A percentile compares a stretch with the other conserved stretches of the same genome.
Evolutionary conservation across 805 yeast species (phyloP).

Genomic region (Jamesozyma jinghongensis): DNA sequence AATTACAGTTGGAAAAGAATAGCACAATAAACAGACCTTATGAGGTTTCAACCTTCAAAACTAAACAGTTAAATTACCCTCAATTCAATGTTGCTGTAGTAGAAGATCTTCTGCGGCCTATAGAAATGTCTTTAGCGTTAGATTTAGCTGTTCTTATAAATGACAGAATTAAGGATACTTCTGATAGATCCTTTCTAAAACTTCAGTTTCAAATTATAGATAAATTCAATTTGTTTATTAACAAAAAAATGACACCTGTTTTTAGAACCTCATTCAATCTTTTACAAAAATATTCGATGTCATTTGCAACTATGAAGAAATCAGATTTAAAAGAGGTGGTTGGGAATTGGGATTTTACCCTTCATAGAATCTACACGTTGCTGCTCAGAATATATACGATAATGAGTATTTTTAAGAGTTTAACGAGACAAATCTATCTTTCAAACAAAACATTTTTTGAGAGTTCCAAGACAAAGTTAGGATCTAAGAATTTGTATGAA

Average conservation of each 20-base stretch:
- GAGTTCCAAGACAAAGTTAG: slow-evolving; percentile 12
- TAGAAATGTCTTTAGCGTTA: slow-evolving; percentile 22
- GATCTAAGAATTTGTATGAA: slow-evolving; percentile 18
- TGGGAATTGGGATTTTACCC: slow-evolving; percentile 12
- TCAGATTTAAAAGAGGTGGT: neutral
- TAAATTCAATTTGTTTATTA: slow-evolving; percentile 19
- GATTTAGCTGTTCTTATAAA: slow-evolving; percentile 31
- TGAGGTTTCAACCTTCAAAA: slow-evolving; percentile 16
- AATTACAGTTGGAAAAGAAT: slow-evolving; percentile 25
- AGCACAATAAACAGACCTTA: slow-evolving; percentile 21
- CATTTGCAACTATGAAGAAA: slow-evolving; percentile 7
- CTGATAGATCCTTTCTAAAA: slow-evolving; percentile 19
- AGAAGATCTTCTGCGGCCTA: slow-evolving; percentile 28
- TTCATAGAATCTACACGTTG: slow-evolving; percentile 40
- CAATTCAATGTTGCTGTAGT: slow-evolving; percentile 24
- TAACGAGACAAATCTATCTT: slow-evolving; percentile 21
- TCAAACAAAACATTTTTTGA: slow-evolving; percentile 19
- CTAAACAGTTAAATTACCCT: slow-evolving; percentile 13
- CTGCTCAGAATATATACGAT: slow-evolving; percentile 15
- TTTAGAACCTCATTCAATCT: slow-evolving; percentile 20
- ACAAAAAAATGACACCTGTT: slow-evolving; percentile 18
- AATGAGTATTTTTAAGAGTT: slow-evolving; percentile 12
- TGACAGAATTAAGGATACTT: slow-evolving; percentile 20
- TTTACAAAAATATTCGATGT: slow-evolving; percentile 19
- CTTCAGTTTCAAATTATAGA: slow-evolving; percentile 24